Percentiles rank a stretch among this genome's conserved stretches.
These are phyloP conservation scores for Vanilla planifolia DNA, from an alignment of 106 monocot species.

Conservation along the genomic window DNA sequence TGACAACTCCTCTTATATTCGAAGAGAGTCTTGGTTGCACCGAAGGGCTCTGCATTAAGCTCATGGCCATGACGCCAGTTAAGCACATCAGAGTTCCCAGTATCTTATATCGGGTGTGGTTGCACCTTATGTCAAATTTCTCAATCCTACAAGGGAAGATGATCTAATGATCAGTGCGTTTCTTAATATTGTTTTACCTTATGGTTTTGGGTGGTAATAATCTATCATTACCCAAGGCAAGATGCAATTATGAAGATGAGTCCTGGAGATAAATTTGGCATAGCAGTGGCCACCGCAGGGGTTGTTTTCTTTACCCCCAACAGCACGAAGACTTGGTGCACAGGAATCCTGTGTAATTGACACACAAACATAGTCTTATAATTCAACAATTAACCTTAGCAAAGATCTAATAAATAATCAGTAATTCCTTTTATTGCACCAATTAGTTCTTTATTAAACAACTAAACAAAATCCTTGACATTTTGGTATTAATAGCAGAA, in stretches of 20 bases:
- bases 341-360: background rate
- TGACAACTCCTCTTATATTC: background rate
- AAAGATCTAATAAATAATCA: background rate
- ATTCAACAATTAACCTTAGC: background rate
- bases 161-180: too few relatives aligned
- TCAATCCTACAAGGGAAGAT: constrained; percentile 37
- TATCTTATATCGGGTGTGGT: constrained; percentile 38
- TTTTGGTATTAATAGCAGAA: too few relatives aligned
- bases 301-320: constrained; percentile 4
- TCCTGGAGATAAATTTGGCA: constrained; percentile 8
- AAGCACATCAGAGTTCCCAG: constrained; percentile 55
- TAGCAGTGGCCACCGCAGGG: constrained; percentile 4
- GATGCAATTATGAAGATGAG: constrained; percentile 7
- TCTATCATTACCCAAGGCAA: background rate
- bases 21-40: background rate
- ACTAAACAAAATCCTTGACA: too few relatives aligned
- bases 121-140: constrained; percentile 51
- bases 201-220: background rate
- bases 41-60: constrained; percentile 43
- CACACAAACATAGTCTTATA: background rate
- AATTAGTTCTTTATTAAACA: too few relatives aligned
- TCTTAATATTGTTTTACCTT: too few relatives aligned
- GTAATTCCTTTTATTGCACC: too few relatives aligned
- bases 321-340: background rate
- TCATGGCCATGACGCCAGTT: constrained; percentile 43